Evolutionary conservation across 352 stramenopile species (phyloP).

Genomic region (Phytophthora pluvialis): DNA sequence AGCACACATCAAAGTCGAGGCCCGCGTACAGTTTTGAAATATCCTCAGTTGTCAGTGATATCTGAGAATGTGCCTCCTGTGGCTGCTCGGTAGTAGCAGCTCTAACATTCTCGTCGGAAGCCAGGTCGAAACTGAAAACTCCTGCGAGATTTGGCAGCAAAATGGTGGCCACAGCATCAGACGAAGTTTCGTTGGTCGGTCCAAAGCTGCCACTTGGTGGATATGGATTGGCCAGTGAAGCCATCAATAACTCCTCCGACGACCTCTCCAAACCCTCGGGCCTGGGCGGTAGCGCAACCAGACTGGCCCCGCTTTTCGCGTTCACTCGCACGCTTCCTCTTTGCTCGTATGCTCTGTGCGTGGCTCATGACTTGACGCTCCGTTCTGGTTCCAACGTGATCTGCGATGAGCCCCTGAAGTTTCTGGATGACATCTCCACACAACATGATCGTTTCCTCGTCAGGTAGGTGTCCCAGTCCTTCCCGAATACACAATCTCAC

Average conservation of each 20-base stretch:
- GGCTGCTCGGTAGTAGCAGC: background rate
- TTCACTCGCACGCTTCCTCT: slow-evolving; percentile 19
- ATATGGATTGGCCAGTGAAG: slow-evolving; percentile 6
- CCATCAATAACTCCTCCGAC: slow-evolving; percentile 9
- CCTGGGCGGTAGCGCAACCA: background rate
- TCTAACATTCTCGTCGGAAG: background rate
- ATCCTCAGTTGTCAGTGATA: background rate
- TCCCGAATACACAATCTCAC: no score
- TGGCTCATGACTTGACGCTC: slow-evolving; percentile 29
- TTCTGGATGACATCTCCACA: no score
- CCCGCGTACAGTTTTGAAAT: background rate
- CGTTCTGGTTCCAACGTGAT: slow-evolving; percentile 24
- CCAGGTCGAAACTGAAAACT: background rate
- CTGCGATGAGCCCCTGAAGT: slow-evolving; percentile 11
- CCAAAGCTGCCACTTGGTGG: background rate
- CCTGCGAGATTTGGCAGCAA: slow-evolving; percentile 1
- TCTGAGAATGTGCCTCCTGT: background rate
- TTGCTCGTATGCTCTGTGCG: slow-evolving; percentile 26
- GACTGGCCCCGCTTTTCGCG: slow-evolving; percentile 2
- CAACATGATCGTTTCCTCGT: no score
- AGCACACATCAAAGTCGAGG: slow-evolving; percentile 9
- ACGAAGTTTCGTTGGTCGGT: background rate
- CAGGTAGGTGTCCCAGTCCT: no score
- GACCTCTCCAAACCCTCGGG: background rate
- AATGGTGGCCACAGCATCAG: background rate